These are phyloP conservation scores for Metschnikowia shivogae DNA, from an alignment of 805 yeast species.

Conservation along the genomic window DNA sequence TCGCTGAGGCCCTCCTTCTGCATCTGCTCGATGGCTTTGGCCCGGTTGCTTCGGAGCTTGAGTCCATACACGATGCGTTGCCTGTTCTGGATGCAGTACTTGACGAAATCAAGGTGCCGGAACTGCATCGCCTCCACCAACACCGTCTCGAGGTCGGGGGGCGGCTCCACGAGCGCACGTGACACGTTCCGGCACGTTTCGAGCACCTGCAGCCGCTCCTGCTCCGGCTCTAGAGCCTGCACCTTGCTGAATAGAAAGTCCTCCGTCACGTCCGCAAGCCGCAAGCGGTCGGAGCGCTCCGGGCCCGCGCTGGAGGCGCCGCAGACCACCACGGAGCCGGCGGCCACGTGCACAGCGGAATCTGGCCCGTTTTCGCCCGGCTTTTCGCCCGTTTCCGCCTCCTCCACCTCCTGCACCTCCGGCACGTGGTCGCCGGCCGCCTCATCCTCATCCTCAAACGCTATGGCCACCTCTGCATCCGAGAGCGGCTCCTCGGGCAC, in stretches of 20 bases:
- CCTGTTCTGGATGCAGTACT: constrained; percentile 47
- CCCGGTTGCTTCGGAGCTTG: constrained; percentile 34
- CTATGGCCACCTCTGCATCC: constrained; percentile 23
- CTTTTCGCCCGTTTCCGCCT: constrained; percentile 14
- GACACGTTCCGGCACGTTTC: constrained; percentile 36
- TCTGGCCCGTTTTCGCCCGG: constrained; percentile 11
- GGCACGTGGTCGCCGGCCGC: constrained; percentile 10
- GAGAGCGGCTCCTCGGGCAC: constrained; percentile 8
- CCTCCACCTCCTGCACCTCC: constrained; percentile 27
- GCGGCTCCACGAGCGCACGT: constrained; percentile 30
- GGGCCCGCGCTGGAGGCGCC: background rate
- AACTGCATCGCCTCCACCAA: constrained; percentile 50
- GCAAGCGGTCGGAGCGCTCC: constrained; percentile 1
- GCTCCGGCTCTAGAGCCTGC: constrained; percentile 33
- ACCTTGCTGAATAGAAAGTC: constrained; percentile 28
- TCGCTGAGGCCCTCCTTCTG: constrained; percentile 34
- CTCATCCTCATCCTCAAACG: constrained; percentile 20
- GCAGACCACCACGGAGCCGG: background rate
- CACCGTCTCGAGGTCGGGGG: constrained; percentile 49
- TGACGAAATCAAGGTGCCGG: constrained; percentile 49
- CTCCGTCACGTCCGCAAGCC: constrained; percentile 12
- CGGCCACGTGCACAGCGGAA: constrained; percentile 13
- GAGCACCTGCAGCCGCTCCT: constrained; percentile 35
- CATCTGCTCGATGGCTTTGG: constrained; percentile 42
- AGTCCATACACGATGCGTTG: constrained; percentile 52